Evolutionary conservation across 129 eudicot genomes (phyloP), one percentile per base, ranked within the genome.

Genomic region (Lactuca sativa): DNA sequence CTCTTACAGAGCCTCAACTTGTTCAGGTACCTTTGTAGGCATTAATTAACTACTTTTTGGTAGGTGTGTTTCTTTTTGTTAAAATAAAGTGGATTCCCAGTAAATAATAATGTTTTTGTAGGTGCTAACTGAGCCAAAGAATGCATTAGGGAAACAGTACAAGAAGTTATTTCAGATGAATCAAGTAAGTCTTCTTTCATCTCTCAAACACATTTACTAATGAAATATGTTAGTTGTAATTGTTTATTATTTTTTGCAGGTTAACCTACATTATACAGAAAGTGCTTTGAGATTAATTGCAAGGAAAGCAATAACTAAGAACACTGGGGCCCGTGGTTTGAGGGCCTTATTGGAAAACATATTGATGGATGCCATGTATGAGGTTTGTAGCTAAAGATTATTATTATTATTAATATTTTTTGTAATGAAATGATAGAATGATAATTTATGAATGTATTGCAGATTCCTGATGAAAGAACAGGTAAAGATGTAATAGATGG

Each of bases 281-380:
- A 79, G 74, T 85, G 95, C 98, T 16, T 76, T 93, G 74, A 93
- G 85, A 83, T 71, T 86, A 75, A 89, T 93, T 41, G 95, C 98
- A 55, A 79, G 74, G 60, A 93, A 86, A 80, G 98, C 98, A 62
- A 84, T 93, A 76, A 80, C 85, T 12, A 89, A 93, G 72, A 93
- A 93, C 68, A 93, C 99, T 0, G 99, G 99, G 21, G 99, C 99
- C 71, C 84, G 99, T 38, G 99, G 99, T 37, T 93, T 93, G 71
- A 74, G 99, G 74, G 78, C 99, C 67, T 68, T 93, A 74, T 72
- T 93, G 60, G 99, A 93, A 85, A 93, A 75, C 59, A 86, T 85
- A 67, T 84, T 93, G 72, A 90, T 87, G 99, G 99, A 93, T 66
- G 86, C 99, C 59, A 93, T 93, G 99, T 93, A 87, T 67, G 99